Base-by-base conservation (phyloP, 2,329 filamentous ascomycete genomes). In the Colletotrichum sp. region DNA sequence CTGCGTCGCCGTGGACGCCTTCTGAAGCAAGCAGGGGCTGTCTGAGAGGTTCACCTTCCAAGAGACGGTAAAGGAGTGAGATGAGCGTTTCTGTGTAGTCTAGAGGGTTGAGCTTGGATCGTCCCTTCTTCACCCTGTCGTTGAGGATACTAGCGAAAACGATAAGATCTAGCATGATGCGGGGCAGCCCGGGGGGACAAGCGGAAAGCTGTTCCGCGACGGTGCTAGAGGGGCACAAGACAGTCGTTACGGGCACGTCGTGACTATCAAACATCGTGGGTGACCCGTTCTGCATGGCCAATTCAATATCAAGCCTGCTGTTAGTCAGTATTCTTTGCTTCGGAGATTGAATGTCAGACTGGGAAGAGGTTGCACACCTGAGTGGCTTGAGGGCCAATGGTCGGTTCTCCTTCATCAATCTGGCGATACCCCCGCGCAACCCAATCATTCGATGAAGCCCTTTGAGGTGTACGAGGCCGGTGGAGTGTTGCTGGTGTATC, bases 401-500 rank as follows among this genome's bases (percentile, higher is more conserved):
- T 22, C 36, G 63, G 22, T 65, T 65, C 36, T 48, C 63, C 16
- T 22, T 28, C 63, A 65, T 65, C 19, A 65, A 28, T 27, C 36
- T 65, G 36, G 63, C 63, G 1, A 65, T 65, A 28, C 63, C 63
- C 9, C 63, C 63, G 63, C 63, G 63, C 34, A 65, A 13, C 16
- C 13, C 34, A 48, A 65, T 65, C 63, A 65, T 65, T 9, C 11
- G 63, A 48, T 65, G 63, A 28, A 65, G 63, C 3, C 63, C 63
- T 65, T 2, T 65, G 34, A 65, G 30, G n/a, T 60, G 66, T 9
- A 68, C 3, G 15, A 68, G 66, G 32, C 66, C 66, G 12, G 28
- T 68, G 30, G 52, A 30, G 66, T 68, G 66, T 60, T 68, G 66
- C 66, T 68, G 66, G 66, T 68, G 66, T 68, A 68, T 60, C 25